Conservation (phyloP, 257 asterid genomes). For the Nicotiana otophora region DNA sequence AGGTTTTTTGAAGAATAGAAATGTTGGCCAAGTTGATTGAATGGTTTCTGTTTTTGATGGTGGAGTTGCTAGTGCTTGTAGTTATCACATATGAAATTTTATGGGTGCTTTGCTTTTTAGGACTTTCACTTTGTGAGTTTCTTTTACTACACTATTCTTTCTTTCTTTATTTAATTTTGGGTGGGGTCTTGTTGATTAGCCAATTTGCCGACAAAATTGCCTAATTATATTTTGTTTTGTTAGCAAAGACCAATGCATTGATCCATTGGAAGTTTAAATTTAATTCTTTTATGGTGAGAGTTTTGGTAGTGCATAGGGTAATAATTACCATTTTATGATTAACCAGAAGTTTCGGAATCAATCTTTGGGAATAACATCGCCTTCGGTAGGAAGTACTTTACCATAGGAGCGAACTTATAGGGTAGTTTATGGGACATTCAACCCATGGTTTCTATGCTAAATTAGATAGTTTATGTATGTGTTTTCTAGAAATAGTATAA, state of each 20-base stretch:
- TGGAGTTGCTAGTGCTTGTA: conserved; percentile 17
- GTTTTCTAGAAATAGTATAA: too few species aligned
- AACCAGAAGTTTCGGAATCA: too few species aligned
- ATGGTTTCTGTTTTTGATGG: conserved; percentile 4
- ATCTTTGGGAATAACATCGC: too few species aligned
- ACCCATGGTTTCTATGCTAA: too few species aligned
- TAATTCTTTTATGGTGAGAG: not conserved
- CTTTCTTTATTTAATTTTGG: not conserved
- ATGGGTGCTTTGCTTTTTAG: conserved; percentile 12
- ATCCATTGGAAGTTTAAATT: not conserved
- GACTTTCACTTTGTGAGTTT: conserved; percentile 5
- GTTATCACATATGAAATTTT: conserved; percentile 10
- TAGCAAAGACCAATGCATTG: not conserved
- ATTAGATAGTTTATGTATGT: too few species aligned
- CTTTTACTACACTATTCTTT: not conserved
- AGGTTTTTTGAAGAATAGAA: conserved; percentile 4
- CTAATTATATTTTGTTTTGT: not conserved
- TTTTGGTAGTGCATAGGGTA: not conserved
- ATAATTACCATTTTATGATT: too few species aligned
- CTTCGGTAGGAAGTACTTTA: too few species aligned
- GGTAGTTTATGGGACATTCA: too few species aligned
- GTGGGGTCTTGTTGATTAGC: conserved; percentile 1
- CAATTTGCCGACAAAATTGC: conserved; percentile 11
- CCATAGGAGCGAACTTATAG: too few species aligned
- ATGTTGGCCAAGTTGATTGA: not conserved